Conservation (phyloP, 2,329 filamentous ascomycete genomes). For the Monosporascus ibericus region DNA sequence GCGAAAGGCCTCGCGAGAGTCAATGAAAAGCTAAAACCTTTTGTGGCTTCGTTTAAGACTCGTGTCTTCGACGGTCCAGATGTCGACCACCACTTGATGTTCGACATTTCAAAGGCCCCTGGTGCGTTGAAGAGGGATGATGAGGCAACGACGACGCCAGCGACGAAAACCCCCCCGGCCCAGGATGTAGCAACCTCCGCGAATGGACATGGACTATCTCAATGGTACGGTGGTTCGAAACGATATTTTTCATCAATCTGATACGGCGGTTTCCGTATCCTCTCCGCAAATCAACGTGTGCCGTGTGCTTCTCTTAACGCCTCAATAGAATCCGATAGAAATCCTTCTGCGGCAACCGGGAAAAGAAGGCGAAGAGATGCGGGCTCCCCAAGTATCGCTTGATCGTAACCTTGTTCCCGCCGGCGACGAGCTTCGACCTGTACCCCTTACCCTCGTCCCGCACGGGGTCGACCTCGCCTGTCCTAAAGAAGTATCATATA, state of each 20-base stretch:
- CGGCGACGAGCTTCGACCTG: conserved; percentile 32
- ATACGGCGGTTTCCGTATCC: background rate
- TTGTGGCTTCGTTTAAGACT: background rate
- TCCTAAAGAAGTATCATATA: conserved; percentile 28
- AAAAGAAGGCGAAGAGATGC: conserved; percentile 38
- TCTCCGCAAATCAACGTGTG: background rate
- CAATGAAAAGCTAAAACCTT: background rate
- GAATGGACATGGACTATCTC: background rate
- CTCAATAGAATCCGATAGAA: conserved; percentile 26
- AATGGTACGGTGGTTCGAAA: background rate
- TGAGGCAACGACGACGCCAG: background rate
- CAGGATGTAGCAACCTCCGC: background rate
- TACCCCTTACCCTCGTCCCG: conserved; percentile 45
- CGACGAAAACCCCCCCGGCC: background rate
- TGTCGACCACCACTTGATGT: conserved; percentile 9
- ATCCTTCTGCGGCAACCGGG: conserved; percentile 21
- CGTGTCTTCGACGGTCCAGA: conserved; percentile 2
- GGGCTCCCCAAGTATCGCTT: conserved; percentile 41
- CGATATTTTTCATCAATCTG: background rate
- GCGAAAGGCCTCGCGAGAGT: background rate
- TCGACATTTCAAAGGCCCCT: conserved; percentile 3
- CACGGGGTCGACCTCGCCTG: conserved; percentile 33
- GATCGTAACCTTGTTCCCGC: conserved; percentile 38
- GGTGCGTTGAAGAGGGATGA: background rate
- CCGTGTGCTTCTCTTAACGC: conserved; percentile 26